Conservation (phyloP, 805 yeast genomes). For the Candida ipomoeae region DNA sequence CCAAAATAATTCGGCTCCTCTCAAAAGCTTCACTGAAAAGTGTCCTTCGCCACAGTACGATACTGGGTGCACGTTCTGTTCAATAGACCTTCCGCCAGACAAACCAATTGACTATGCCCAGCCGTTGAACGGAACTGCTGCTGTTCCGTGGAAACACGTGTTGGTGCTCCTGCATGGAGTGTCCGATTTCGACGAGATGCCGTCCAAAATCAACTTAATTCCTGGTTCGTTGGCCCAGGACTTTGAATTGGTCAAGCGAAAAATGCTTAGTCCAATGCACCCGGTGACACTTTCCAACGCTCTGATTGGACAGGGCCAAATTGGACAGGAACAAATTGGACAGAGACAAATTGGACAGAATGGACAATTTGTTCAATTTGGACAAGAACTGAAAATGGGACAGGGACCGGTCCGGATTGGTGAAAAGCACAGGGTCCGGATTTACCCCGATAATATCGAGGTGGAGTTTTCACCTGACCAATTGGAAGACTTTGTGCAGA, state of each 20-base stretch:
- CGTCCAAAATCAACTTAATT: slow-evolving; percentile 46
- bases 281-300: slow-evolving; percentile 52
- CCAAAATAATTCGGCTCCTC: neutral
- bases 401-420: no score
- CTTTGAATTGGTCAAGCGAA: slow-evolving; percentile 32
- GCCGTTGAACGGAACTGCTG: slow-evolving; percentile 46
- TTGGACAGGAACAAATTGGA: no score
- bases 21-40: slow-evolving; percentile 3
- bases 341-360: no score
- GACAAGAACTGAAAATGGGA: no score
- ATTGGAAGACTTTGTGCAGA: slow-evolving; percentile 36
- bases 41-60: slow-evolving; percentile 53
- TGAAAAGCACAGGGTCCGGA: slow-evolving; percentile 27
- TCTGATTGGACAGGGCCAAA: slow-evolving; percentile 10
- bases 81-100: slow-evolving; percentile 35
- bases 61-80: slow-evolving; percentile 62
- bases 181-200: slow-evolving; percentile 38
- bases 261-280: slow-evolving; percentile 36
- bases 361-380: no score
- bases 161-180: slow-evolving; percentile 46
- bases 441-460: slow-evolving; percentile 53
- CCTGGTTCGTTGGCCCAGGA: slow-evolving; percentile 43
- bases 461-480: slow-evolving; percentile 33
- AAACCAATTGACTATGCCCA: slow-evolving; percentile 38
- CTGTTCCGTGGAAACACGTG: slow-evolving; percentile 52